These are phyloP conservation scores for Centella asiatica DNA, from an alignment of 129 eudicot genomes.

Conservation along the genomic window DNA sequence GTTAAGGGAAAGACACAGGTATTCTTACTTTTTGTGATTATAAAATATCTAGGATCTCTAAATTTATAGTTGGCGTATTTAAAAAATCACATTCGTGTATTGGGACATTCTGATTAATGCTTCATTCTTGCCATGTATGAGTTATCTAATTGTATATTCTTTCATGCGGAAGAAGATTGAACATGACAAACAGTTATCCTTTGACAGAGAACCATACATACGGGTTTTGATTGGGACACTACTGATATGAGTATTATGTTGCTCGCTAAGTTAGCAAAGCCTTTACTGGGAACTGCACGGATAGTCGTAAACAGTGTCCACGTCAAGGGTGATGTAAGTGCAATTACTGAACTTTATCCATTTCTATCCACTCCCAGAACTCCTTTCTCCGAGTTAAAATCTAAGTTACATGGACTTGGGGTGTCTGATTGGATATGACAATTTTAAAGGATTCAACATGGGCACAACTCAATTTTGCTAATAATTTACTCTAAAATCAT, in stretches of 20 bases:
- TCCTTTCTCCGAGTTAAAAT: no score
- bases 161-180: neutral
- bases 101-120: neutral
- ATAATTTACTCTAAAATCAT: no score
- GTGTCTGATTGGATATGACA: no score
- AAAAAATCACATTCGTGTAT: no score
- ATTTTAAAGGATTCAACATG: no score
- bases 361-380: conserved; percentile 1
- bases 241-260: conserved; percentile 71
- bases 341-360: conserved; percentile 2
- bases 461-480: no score
- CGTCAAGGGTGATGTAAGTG: conserved; percentile 95
- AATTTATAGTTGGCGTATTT: no score
- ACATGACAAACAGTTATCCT: neutral
- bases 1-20: no score
- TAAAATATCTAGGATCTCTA: no score
- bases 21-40: no score
- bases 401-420: no score
- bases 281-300: conserved; percentile 84
- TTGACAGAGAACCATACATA: conserved; percentile 59
- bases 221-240: conserved; percentile 97
- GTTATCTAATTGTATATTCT: neutral
- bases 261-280: conserved; percentile 81
- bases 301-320: conserved; percentile 76
- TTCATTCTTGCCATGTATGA: neutral